These are phyloP conservation scores for Psilocybe tampanensis DNA, from an alignment of 768 basidiomycete genomes.

Conservation along the genomic window DNA sequence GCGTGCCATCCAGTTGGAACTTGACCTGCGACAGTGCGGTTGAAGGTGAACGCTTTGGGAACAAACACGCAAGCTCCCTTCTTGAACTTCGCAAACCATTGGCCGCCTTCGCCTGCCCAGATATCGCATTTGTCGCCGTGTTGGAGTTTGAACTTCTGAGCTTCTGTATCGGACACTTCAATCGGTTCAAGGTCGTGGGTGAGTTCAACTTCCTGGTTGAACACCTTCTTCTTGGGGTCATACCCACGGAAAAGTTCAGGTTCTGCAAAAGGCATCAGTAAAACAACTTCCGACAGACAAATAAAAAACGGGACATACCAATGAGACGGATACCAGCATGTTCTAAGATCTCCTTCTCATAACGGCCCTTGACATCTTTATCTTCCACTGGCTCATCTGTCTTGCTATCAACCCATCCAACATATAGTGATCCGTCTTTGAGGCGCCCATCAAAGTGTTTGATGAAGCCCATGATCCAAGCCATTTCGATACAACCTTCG, in stretches of 20 bases:
- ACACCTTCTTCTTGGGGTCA: conserved; percentile 95
- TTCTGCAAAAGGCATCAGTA: conserved; percentile 49
- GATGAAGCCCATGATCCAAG: conserved; percentile 99
- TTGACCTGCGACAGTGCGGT: conserved; percentile 92
- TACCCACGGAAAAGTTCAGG: conserved; percentile 98
- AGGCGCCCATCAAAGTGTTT: conserved; percentile 98
- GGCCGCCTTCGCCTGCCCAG: conserved; percentile 90
- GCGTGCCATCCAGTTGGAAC: conserved; percentile 98
- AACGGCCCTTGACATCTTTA: conserved; percentile 92
- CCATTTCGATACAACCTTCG: conserved; percentile 98
- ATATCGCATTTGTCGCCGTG: conserved; percentile 97
- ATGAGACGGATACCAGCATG: conserved; percentile 95
- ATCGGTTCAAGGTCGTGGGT: conserved; percentile 96
- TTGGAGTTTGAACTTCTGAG: conserved; percentile 93
- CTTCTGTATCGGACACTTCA: conserved; percentile 89
- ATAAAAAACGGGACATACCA: conserved; percentile 50
- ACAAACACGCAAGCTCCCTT: conserved; percentile 92
- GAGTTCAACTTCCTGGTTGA: conserved; percentile 96
- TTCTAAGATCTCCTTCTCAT: conserved; percentile 90
- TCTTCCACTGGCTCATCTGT: conserved; percentile 93
- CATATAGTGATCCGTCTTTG: conserved; percentile 89
- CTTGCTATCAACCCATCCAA: conserved; percentile 98
- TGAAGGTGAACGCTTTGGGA: conserved; percentile 95
- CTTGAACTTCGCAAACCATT: conserved; percentile 99
- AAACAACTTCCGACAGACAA: background rate